Evolutionary conservation across 495 filamentous ascomycete genomes (phyloP).

Genomic region (Articulospora tetracladia): DNA sequence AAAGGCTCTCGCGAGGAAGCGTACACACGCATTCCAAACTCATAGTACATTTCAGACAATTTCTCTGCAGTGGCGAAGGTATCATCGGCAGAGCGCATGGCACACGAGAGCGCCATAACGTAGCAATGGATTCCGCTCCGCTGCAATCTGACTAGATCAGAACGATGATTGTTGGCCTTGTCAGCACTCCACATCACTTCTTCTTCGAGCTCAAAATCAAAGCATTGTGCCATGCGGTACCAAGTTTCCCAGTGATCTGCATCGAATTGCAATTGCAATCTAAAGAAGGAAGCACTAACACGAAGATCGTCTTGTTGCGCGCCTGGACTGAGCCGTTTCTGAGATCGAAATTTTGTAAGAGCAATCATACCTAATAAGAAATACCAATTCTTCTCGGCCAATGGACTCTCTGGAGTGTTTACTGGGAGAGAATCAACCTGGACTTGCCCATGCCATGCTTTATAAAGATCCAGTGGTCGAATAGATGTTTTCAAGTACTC

Average conservation of each 20-base stretch:
- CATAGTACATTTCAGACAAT: conserved; percentile 78
- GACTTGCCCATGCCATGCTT: conserved; percentile 71
- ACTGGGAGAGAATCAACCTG: conserved; percentile 51
- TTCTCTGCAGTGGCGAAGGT: conserved; percentile 59
- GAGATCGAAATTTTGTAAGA: conserved; percentile 81
- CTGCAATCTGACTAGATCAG: conserved; percentile 71
- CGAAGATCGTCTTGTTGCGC: conserved; percentile 79
- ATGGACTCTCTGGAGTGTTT: conserved; percentile 43
- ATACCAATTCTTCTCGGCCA: conserved; percentile 86
- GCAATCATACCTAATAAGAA: conserved; percentile 86
- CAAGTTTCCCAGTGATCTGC: conserved; percentile 91
- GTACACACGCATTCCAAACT: conserved; percentile 89
- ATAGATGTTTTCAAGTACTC: conserved; percentile 76
- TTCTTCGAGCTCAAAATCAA: conserved; percentile 89
- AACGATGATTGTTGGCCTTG: conserved; percentile 82
- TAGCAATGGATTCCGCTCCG: conserved; percentile 89
- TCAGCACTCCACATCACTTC: conserved; percentile 92
- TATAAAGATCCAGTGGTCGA: conserved; percentile 75
- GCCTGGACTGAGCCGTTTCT: conserved; percentile 71
- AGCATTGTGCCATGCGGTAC: conserved; percentile 90
- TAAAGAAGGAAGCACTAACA: conserved; percentile 75
- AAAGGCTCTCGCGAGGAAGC: conserved; percentile 88
- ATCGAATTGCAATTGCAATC: conserved; percentile 81
- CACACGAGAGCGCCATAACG: conserved; percentile 78
- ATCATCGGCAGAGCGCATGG: conserved; percentile 57